phyloP scores from a whole-genome alignment of 371 early-diverging fungal species.

The Rhizopus microsporus region DNA sequence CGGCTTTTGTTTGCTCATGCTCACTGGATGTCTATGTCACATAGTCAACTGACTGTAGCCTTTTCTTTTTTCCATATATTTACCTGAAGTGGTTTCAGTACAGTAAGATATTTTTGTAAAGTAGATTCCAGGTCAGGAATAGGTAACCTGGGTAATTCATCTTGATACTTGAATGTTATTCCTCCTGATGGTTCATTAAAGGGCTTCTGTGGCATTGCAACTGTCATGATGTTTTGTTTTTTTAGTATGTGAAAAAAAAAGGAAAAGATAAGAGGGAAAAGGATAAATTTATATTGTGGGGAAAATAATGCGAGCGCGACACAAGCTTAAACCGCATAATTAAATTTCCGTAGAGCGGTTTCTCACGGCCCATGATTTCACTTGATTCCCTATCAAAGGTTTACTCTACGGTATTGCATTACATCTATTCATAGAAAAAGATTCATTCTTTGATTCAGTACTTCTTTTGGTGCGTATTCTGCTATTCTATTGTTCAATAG shows the following conservation, averaged over 20 bases:
- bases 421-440: too few relatives aligned
- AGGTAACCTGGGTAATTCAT: slow-evolving; percentile 76
- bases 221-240: slow-evolving; percentile 2
- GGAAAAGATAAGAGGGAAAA: slow-evolving; percentile 9
- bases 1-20: slow-evolving; percentile 59
- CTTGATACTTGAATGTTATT: slow-evolving; percentile 56
- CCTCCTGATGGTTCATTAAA: slow-evolving; percentile 23
- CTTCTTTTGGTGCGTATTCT: too few relatives aligned
- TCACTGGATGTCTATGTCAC: slow-evolving; percentile 50
- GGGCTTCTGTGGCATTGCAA: slow-evolving; percentile 14
- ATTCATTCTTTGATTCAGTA: too few relatives aligned
- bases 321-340: background rate
- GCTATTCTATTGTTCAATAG: too few relatives aligned
- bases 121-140: slow-evolving; percentile 88
- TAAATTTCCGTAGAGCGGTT: background rate
- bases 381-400: too few relatives aligned
- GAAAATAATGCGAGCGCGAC: background rate
- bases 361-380: background rate
- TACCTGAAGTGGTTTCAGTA: slow-evolving; percentile 78
- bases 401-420: too few relatives aligned
- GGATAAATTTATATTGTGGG: slow-evolving; percentile 4
- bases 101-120: slow-evolving; percentile 67
- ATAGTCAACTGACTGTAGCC: background rate
- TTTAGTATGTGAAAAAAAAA: background rate
- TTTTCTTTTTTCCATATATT: background rate